phyloP scores from a whole-genome alignment of 257 asterid species.

The Jaltomata sinuosa region DNA sequence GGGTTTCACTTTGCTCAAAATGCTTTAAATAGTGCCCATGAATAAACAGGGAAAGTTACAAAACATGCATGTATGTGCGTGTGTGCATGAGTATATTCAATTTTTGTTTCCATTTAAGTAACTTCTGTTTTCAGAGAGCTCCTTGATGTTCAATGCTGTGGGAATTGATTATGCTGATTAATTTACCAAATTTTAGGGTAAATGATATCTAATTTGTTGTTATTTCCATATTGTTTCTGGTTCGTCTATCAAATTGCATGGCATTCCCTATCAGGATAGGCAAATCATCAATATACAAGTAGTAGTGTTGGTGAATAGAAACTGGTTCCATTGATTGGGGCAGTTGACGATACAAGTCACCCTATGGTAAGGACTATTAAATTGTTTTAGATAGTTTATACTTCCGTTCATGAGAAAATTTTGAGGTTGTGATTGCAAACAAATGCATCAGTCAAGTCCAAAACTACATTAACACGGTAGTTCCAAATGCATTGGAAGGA shows the following conservation, averaged over 20 bases:
- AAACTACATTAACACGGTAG: background rate
- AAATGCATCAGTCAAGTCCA: background rate
- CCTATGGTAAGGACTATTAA: background rate
- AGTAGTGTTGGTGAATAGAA: background rate
- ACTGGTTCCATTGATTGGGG: background rate
- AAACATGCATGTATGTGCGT: background rate
- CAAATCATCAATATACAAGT: background rate
- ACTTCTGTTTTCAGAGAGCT: background rate
- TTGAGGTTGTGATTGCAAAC: background rate
- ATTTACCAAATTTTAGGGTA: background rate
- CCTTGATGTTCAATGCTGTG: background rate
- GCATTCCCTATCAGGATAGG: background rate
- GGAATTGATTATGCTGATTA: background rate
- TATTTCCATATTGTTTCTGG: background rate
- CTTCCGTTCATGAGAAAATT: background rate
- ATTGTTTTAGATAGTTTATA: too few species aligned
- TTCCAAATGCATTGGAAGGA: background rate
- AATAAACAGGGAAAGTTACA: background rate
- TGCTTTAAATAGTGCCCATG: background rate
- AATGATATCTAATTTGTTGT: background rate
- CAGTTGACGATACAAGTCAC: background rate
- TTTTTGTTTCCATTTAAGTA: background rate
- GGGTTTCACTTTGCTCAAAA: background rate
- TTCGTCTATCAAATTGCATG: background rate
- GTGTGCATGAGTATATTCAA: background rate